phyloP scores from a whole-genome alignment of 2,329 filamentous ascomycete genomes.

The Cordyceps farinosa region DNA sequence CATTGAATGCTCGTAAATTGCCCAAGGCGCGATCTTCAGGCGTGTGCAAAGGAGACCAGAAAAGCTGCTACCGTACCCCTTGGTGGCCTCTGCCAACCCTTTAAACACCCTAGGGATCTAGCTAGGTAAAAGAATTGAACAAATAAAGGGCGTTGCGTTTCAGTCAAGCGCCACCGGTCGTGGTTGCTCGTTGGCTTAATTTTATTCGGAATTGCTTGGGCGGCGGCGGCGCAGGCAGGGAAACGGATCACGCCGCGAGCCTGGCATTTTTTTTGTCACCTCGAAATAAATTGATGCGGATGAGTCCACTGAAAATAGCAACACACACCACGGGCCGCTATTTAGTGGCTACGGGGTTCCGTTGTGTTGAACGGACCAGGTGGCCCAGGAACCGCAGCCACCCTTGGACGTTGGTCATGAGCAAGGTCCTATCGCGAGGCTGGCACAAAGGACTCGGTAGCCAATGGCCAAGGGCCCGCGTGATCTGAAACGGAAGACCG shows the following conservation, averaged over 20 bases:
- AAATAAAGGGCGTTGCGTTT: constrained; percentile 1
- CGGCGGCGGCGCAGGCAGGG: neutral
- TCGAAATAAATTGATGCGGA: neutral
- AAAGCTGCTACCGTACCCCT: constrained; percentile 2
- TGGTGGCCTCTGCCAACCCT: neutral
- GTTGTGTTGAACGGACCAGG: constrained; percentile 2
- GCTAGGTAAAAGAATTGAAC: neutral
- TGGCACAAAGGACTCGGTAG: neutral
- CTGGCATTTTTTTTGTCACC: neutral
- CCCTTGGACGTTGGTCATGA: neutral
- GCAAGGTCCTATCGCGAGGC: neutral
- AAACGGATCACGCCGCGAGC: neutral
- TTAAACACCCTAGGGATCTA: neutral
- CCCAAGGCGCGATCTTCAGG: neutral
- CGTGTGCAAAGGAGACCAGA: neutral
- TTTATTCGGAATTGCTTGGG: neutral
- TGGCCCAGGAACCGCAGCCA: neutral
- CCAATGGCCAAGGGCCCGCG: neutral
- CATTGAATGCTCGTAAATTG: neutral
- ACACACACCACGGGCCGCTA: constrained; percentile 3
- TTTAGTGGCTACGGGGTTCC: neutral
- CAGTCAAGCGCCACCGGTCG: constrained; percentile 1
- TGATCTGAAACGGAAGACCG: constrained; percentile 6
- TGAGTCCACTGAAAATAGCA: neutral
- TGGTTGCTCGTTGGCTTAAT: neutral